Evolutionary conservation across 129 eudicot species (phyloP).

Genomic region (Mikania micrantha): DNA sequence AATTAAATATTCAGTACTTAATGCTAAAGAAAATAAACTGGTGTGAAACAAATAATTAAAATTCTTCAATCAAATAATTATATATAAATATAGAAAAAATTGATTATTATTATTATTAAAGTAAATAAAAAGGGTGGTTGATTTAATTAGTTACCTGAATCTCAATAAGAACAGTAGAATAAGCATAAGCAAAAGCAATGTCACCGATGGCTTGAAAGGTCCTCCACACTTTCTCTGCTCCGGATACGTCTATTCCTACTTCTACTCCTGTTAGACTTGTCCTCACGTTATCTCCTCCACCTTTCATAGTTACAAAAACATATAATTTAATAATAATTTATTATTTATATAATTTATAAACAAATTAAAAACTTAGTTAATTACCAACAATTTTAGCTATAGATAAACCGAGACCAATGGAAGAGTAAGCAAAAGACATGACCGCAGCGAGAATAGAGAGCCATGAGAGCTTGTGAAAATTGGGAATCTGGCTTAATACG

Average conservation of each 20-base stretch:
- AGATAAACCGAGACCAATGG: conserved; percentile 77
- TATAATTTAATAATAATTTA: no score
- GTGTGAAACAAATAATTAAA: no score
- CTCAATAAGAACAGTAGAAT: conserved; percentile 68
- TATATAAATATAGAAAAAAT: no score
- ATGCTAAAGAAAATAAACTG: no score
- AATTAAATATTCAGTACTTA: no score
- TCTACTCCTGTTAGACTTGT: conserved; percentile 53
- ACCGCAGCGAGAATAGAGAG: conserved; percentile 76
- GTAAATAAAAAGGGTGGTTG: no score
- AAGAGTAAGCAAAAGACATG: conserved; percentile 84
- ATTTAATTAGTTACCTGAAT: conserved; percentile 71
- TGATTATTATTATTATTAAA: no score
- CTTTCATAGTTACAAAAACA: no score
- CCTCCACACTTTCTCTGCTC: conserved; percentile 58
- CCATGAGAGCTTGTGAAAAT: conserved; percentile 77
- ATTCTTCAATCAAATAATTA: no score
- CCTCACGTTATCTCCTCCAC: conserved; percentile 24
- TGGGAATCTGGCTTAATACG: conserved; percentile 61
- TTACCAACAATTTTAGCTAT: conserved; percentile 45
- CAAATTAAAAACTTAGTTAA: neutral
- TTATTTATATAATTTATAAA: neutral
- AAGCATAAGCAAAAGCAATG: conserved; percentile 80
- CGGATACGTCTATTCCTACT: conserved; percentile 53
- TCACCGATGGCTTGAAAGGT: conserved; percentile 79